Conservation (phyloP, 257 asterid genomes). For the Solanum medicagineum region DNA sequence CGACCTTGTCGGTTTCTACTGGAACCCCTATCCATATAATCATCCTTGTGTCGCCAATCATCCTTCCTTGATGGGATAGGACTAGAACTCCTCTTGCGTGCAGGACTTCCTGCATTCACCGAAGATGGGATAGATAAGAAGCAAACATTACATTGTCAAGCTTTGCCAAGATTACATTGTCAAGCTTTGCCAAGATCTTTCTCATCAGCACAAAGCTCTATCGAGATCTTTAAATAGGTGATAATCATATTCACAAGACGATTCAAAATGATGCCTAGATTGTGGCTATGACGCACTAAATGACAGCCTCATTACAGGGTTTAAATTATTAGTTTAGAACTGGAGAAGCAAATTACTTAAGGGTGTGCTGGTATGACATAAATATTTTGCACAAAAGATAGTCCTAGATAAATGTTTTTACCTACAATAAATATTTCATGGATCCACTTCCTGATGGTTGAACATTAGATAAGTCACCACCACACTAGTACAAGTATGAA, state of each 20-base stretch:
- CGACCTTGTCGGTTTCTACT: slow-evolving; percentile 36
- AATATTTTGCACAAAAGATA: background rate
- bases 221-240: background rate
- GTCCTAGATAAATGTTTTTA: background rate
- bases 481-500: background rate
- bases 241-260: background rate
- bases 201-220: background rate
- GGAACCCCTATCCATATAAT: slow-evolving; percentile 22
- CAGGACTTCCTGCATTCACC: slow-evolving; percentile 60
- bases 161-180: background rate
- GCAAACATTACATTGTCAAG: background rate
- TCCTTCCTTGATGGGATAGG: slow-evolving; percentile 43
- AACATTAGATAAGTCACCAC: background rate
- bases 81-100: slow-evolving; percentile 33
- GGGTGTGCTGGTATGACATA: background rate
- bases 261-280: background rate
- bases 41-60: slow-evolving; percentile 40
- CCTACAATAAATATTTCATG: background rate
- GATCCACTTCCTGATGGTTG: background rate
- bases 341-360: background rate
- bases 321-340: background rate
- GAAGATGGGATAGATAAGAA: slow-evolving; percentile 11
- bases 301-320: background rate
- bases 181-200: background rate
- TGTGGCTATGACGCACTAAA: background rate